phyloP scores from a whole-genome alignment of 2,329 filamentous ascomycete genomes.

The Colletotrichum sp. region DNA sequence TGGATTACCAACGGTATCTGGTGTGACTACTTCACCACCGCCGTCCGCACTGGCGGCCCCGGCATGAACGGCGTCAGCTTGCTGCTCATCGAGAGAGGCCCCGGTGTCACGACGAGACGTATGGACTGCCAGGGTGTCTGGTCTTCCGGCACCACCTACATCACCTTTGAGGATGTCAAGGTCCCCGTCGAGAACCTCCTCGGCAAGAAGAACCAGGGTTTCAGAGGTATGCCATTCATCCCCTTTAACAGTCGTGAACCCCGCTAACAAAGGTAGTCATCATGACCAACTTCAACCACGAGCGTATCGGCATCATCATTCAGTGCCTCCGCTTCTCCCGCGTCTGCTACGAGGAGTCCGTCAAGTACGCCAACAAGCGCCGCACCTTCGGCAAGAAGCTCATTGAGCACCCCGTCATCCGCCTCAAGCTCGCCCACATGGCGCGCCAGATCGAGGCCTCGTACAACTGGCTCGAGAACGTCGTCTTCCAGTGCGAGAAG shows the following conservation, averaged over 20 bases:
- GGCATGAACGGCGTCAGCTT: conserved; percentile 95
- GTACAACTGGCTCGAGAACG: conserved; percentile 96
- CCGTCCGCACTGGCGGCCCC: conserved; percentile 84
- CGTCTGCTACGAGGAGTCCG: conserved; percentile 94
- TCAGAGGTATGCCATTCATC: conserved; percentile 66
- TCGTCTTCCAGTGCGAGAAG: conserved; percentile 90
- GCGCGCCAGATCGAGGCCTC: conserved; percentile 95
- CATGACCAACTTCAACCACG: conserved; percentile 99
- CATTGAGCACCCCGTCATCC: conserved; percentile 96
- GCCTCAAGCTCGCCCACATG: conserved; percentile 98
- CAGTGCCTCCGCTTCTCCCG: conserved; percentile 94
- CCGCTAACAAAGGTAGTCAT: conserved; percentile 64
- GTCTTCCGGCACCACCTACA: conserved; percentile 93
- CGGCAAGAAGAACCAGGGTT: conserved; percentile 97
- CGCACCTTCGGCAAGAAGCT: conserved; percentile 96
- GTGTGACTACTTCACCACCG: conserved; percentile 97
- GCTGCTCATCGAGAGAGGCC: conserved; percentile 88
- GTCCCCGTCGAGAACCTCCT: conserved; percentile 98
- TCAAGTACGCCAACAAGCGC: conserved; percentile 98
- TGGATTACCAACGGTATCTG: conserved; percentile 99
- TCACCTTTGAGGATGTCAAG: conserved; percentile 99
- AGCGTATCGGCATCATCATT: conserved; percentile 98
- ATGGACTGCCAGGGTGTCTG: conserved; percentile 99
- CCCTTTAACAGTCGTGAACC: conserved; percentile 8
- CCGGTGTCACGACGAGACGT: conserved; percentile 87